A percentile compares a stretch with the other conserved stretches of the same genome.
phyloP scores from a whole-genome alignment of 208 protist species.

The Trypanosoma mega region DNA sequence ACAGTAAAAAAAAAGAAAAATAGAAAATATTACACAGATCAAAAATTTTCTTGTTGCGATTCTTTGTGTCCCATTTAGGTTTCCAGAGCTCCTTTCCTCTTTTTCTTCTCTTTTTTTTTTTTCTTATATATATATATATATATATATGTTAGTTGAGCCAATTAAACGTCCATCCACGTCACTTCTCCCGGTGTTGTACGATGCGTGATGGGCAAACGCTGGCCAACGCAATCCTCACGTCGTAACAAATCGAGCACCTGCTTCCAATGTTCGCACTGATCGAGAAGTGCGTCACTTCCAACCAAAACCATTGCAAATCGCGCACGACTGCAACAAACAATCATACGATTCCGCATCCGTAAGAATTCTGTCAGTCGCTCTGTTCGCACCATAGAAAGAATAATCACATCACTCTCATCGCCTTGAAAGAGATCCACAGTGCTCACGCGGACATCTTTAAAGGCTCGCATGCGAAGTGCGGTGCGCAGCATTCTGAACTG shows the following conservation, averaged over 20 bases:
- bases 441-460: constrained; percentile 75
- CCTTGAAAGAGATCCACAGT: constrained; percentile 97
- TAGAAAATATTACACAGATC: no score
- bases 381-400: constrained; percentile 93
- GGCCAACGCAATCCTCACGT: constrained; percentile 52
- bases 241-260: constrained; percentile 65
- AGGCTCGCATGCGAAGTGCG: constrained; percentile 56
- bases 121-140: no score
- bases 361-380: constrained; percentile 95
- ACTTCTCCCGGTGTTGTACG: constrained; percentile 30
- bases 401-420: constrained; percentile 94
- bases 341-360: constrained; percentile 90
- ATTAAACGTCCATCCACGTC: constrained; percentile 25
- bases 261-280: constrained; percentile 75
- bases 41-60: no score
- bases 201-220: constrained; percentile 66
- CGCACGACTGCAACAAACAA: constrained; percentile 94
- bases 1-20: no score
- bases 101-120: no score
- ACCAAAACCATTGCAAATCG: constrained; percentile 89
- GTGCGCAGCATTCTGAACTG: constrained; percentile 86
- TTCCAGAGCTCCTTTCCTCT: no score
- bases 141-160: no score
- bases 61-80: no score
- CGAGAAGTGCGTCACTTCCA: constrained; percentile 76